Evolutionary conservation across 495 filamentous ascomycete species (phyloP).

Genomic region (Trichoderma virens): DNA sequence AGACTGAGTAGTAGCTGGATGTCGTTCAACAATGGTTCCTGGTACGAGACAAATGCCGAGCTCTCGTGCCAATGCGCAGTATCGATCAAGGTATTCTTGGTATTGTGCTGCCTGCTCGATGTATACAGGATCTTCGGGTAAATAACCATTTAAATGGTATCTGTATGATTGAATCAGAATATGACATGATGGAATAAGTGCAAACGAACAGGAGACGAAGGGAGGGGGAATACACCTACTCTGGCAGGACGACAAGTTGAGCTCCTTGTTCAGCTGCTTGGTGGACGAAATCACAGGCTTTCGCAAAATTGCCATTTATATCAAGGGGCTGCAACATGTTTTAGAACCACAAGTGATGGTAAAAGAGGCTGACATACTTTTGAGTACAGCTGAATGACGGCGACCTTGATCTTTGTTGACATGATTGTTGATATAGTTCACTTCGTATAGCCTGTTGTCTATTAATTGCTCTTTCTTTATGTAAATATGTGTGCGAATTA

Average conservation of each 20-base stretch:
- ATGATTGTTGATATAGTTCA: not conserved
- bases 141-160: constrained; percentile 60
- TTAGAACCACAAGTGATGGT: not conserved
- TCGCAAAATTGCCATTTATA: constrained; percentile 59
- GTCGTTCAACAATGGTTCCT: constrained; percentile 43
- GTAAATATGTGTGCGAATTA: too few species aligned
- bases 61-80: constrained; percentile 63
- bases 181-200: not conserved
- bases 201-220: not conserved
- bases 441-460: too few species aligned
- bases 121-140: constrained; percentile 40
- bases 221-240: constrained; percentile 52
- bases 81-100: constrained; percentile 50
- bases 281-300: constrained; percentile 60
- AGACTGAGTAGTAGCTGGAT: constrained; percentile 31
- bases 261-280: constrained; percentile 59
- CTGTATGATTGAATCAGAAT: constrained; percentile 50
- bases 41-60: constrained; percentile 75
- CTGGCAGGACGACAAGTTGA: constrained; percentile 72
- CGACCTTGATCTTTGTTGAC: not conserved
- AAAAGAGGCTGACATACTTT: not conserved
- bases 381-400: constrained; percentile 2
- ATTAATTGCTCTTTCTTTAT: too few species aligned
- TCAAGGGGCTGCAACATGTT: constrained; percentile 37
- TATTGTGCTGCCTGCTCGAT: constrained; percentile 31